phyloP scores from a whole-genome alignment of 1,284 basidiomycete species.

The Hemileia vastatrix region DNA sequence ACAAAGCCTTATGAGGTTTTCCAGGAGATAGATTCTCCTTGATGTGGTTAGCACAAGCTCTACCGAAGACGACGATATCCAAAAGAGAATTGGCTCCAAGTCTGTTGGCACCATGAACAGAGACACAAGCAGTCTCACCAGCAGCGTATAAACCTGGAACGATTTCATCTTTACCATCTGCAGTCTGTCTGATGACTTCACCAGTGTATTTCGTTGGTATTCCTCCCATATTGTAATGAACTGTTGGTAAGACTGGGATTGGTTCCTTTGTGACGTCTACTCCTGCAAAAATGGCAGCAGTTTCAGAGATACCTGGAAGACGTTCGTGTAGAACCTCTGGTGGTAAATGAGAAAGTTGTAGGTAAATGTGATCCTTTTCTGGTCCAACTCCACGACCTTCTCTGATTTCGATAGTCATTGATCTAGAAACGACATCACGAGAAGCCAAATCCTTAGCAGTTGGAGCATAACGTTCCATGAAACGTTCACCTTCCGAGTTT shows the following conservation, averaged over 20 bases:
- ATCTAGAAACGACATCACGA: conserved; percentile 96
- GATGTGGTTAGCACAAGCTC: conserved; percentile 97
- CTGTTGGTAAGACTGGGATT: conserved; percentile 89
- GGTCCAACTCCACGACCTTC: conserved; percentile 98
- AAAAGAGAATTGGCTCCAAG: conserved; percentile 97
- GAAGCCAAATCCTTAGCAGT: conserved; percentile 99
- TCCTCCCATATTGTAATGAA: conserved; percentile 98
- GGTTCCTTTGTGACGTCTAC: conserved; percentile 99
- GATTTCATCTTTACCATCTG: conserved; percentile 79
- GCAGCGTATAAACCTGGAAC: conserved; percentile 97
- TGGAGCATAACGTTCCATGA: conserved; percentile 97
- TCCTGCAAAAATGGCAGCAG: conserved; percentile 95
- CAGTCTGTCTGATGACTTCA: conserved; percentile 61
- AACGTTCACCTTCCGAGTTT: conserved; percentile 97
- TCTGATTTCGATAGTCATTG: conserved; percentile 97
- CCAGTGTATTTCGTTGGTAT: conserved; percentile 98
- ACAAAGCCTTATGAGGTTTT: conserved; percentile 79
- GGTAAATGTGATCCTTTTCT: conserved; percentile 93
- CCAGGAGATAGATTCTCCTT: conserved; percentile 80
- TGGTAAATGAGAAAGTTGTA: conserved; percentile 94
- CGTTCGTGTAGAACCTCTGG: conserved; percentile 92
- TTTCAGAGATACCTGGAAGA: conserved; percentile 98
- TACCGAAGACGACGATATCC: conserved; percentile 98
- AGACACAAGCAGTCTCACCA: conserved; percentile 96
- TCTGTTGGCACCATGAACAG: conserved; percentile 97